These are phyloP conservation scores for Leccinum griseonigrum DNA, from an alignment of 1,284 basidiomycete genomes.

Conservation along the genomic window DNA sequence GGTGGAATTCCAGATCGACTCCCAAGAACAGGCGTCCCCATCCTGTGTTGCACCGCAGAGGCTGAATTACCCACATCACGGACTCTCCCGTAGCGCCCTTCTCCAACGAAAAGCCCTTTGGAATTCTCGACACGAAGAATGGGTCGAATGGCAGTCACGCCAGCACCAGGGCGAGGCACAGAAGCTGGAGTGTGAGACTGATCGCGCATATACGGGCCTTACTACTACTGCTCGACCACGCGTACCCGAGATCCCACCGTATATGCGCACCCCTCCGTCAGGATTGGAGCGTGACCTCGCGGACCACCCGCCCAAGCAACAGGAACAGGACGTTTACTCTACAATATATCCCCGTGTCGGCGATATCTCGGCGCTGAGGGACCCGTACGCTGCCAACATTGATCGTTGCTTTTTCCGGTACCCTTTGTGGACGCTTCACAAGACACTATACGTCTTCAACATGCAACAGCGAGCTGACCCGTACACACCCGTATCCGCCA, in stretches of 20 bases:
- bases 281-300: conserved; percentile 29
- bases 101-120: conserved; percentile 59
- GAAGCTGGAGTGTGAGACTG: conserved; percentile 33
- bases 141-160: conserved; percentile 39
- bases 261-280: conserved; percentile 22
- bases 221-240: background rate
- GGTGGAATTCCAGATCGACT: conserved; percentile 3
- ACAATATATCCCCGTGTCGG: conserved; percentile 63
- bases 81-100: conserved; percentile 57
- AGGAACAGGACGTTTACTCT: conserved; percentile 26
- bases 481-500: background rate
- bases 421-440: conserved; percentile 63
- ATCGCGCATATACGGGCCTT: conserved; percentile 23
- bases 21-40: conserved; percentile 4
- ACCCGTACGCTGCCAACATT: conserved; percentile 51
- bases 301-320: conserved; percentile 12
- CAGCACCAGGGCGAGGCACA: conserved; percentile 12
- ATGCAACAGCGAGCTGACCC: conserved; percentile 36
- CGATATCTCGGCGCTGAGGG: conserved; percentile 53
- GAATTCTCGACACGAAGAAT: conserved; percentile 49
- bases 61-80: conserved; percentile 42
- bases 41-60: conserved; percentile 15
- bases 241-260: conserved; percentile 7
- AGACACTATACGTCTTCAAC: conserved; percentile 59
- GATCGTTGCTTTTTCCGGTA: conserved; percentile 58